phyloP scores from a whole-genome alignment of 192 early-diverging fungal genomes.

The Mortierella claussenii region DNA sequence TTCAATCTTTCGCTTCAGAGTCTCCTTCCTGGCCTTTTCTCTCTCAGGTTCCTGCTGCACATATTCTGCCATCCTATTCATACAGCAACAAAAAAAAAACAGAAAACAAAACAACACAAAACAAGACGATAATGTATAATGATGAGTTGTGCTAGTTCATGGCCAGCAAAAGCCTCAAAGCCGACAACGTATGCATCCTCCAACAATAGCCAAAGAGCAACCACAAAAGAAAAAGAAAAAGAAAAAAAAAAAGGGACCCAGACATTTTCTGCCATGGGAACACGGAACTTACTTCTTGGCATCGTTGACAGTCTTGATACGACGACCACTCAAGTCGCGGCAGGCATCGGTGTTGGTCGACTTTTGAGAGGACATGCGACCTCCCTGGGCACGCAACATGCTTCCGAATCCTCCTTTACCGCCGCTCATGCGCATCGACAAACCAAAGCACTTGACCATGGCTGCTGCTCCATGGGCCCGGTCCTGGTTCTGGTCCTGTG shows the following conservation, averaged over 20 bases:
- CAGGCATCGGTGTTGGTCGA: constrained; percentile 93
- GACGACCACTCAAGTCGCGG: constrained; percentile 90
- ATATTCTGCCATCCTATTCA: constrained; percentile 75
- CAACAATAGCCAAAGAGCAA: no score
- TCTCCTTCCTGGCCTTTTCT: constrained; percentile 69
- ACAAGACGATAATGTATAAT: no score
- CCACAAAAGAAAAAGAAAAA: no score
- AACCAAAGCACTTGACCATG: constrained; percentile 44
- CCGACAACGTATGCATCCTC: no score
- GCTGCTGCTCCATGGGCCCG: not conserved
- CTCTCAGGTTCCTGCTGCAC: constrained; percentile 74
- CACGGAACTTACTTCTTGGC: constrained; percentile 80
- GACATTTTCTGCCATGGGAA: constrained; percentile 5
- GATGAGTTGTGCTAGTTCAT: no score
- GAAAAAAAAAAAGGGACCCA: no score
- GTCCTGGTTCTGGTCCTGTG: constrained; percentile 1
- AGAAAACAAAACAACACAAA: no score
- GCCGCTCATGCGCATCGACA: constrained; percentile 70
- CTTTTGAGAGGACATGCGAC: constrained; percentile 87
- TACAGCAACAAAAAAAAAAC: no score
- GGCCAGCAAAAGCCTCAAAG: no score
- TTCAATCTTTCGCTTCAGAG: constrained; percentile 81
- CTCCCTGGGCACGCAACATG: constrained; percentile 93
- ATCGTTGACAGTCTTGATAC: constrained; percentile 90
- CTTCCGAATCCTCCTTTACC: constrained; percentile 99